A percentile compares a stretch with the other conserved stretches of the same genome.
These are phyloP conservation scores for Globisporangium ultimum DNA, from an alignment of 352 stramenopile genomes.

Conservation along the genomic window DNA sequence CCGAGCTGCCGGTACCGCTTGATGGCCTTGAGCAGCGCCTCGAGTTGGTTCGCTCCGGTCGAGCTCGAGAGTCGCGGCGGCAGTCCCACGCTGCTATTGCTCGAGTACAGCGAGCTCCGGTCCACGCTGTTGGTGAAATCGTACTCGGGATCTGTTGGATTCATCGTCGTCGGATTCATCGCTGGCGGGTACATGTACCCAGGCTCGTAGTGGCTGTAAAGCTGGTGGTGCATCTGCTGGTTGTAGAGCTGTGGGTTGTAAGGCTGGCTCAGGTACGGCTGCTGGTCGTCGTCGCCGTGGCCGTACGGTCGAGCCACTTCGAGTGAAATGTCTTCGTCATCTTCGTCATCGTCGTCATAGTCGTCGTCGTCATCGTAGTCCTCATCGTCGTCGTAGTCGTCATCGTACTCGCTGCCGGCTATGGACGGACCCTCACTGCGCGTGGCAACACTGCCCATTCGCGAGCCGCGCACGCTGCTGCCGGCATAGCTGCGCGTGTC, in stretches of 20 bases:
- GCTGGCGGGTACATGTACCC: neutral
- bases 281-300: constrained; percentile 9
- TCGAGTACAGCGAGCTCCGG: constrained; percentile 48
- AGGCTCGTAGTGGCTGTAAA: neutral
- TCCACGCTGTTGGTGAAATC: constrained; percentile 15
- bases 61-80: constrained; percentile 48
- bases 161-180: neutral
- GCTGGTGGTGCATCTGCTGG: neutral
- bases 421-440: constrained; percentile 10
- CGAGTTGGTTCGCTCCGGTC: constrained; percentile 46
- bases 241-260: neutral
- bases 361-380: constrained; percentile 14
- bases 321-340: constrained; percentile 74
- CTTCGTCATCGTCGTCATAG: constrained; percentile 39
- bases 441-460: constrained; percentile 25
- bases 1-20: constrained; percentile 57
- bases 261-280: neutral
- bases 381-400: constrained; percentile 21
- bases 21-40: constrained; percentile 56
- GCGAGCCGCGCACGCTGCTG: constrained; percentile 20
- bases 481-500: constrained; percentile 9
- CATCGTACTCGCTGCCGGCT: constrained; percentile 30
- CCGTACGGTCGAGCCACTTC: constrained; percentile 61
- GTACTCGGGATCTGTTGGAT: neutral
- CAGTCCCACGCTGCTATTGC: constrained; percentile 48